Evolutionary conservation across 2,329 filamentous ascomycete genomes (phyloP).

Genomic region (Dactylellina drechsleri): DNA sequence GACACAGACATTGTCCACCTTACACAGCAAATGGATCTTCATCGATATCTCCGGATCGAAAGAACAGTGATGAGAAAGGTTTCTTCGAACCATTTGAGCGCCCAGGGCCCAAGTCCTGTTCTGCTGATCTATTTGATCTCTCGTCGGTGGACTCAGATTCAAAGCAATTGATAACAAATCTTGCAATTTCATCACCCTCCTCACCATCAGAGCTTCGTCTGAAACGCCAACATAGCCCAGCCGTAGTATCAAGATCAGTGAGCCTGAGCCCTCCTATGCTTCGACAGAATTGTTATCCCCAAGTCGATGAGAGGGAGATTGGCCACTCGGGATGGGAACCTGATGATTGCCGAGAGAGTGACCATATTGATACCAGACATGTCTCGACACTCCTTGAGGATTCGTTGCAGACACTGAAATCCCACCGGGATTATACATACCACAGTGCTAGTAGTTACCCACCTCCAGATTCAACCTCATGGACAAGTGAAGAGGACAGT

Average conservation of each 20-base stretch:
- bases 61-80: conserved; percentile 18
- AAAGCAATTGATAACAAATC: conserved; percentile 15
- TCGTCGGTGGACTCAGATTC: conserved; percentile 26
- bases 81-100: conserved; percentile 30
- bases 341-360: conserved; percentile 31
- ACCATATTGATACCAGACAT: conserved; percentile 23
- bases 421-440: conserved; percentile 8
- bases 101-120: conserved; percentile 13
- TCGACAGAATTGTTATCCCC: conserved; percentile 19
- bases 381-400: conserved; percentile 24
- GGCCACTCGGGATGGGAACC: conserved; percentile 37
- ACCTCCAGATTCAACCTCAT: conserved; percentile 31
- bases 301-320: conserved; percentile 21
- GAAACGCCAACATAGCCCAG: conserved; percentile 23
- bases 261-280: conserved; percentile 36
- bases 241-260: conserved; percentile 38
- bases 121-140: conserved; percentile 29
- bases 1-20: conserved; percentile 54
- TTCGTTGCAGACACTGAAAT: conserved; percentile 16
- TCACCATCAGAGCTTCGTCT: conserved; percentile 35
- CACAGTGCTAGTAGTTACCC: conserved; percentile 17
- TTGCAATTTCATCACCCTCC: conserved; percentile 32
- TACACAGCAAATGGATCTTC: conserved; percentile 16
- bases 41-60: conserved; percentile 17
- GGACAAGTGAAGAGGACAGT: conserved; percentile 57